Evolutionary conservation across 768 basidiomycete genomes (phyloP), one percentile per base, ranked within the genome.

Genomic region (Filobasidium floriforme): DNA sequence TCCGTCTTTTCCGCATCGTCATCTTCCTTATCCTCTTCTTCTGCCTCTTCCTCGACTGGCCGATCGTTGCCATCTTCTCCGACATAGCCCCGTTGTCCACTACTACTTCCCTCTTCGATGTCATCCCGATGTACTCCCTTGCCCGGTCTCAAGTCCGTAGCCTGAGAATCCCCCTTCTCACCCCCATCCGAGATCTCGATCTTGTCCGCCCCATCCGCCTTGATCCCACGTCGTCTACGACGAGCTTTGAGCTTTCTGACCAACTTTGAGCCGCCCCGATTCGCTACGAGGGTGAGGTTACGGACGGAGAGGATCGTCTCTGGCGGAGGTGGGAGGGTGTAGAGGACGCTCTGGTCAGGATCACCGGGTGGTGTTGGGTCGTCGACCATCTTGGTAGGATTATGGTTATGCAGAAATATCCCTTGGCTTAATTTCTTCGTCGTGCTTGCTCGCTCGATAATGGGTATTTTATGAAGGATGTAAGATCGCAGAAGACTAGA

Each of bases 211-310:
- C 32, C 32, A 37, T 37, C 32, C 32, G 32, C 32, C 32, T 37
- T 37, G 32, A 37, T 37, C 9, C 32, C 32, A 37, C 32, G 9
- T 37, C 32, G 32, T 10, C 40, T 29, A 3, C 28, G 49, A 19
- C 7, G 11, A 26, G 54, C 59, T 29, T 67, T 40, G 28, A 68
- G 66, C 29, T 63, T 67, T 22, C 44, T 54, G 40, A 59, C 43
- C 24, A n/a, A 15, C 43, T 65, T 67, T 9, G 70, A 59, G 7
- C 37, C 61, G 44, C 22, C n/a, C 41, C 61, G 41, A 14, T 62
- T 62, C 7, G 44, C 44, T 7, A 43, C 61, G n/a, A 62, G 61
- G n/a, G 61, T 62, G 6, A 62, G 61, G 44, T 49, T 62, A 19
- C 43, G 41, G 18, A 62, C 61, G 4, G 43, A 41, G 22, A 62